Percentiles rank a stretch among this genome's conserved stretches.
Conservation (phyloP, 2,329 filamentous ascomycete species). For the Laburnicola sp. region DNA sequence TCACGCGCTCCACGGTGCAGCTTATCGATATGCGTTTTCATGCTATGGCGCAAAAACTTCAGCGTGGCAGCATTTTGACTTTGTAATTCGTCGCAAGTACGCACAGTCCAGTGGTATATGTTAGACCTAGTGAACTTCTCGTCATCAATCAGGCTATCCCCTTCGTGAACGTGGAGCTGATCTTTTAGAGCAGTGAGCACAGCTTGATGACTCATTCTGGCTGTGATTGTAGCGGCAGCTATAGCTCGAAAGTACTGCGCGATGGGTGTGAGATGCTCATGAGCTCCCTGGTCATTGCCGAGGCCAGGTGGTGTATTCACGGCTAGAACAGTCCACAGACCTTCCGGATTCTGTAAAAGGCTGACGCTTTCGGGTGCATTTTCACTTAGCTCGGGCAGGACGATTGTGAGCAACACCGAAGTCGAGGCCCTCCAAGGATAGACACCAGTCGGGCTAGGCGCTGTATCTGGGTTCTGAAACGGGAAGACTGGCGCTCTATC, state of each 20-base stretch:
- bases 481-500: not conserved
- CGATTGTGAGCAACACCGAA: slow-evolving; percentile 1
- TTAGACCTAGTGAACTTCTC: slow-evolving; percentile 4
- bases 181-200: not conserved
- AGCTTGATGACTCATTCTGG: not conserved
- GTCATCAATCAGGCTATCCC: slow-evolving; percentile 2
- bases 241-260: slow-evolving; percentile 5
- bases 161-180: not conserved
- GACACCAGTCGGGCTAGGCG: not conserved
- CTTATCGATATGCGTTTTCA: not conserved
- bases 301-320: not conserved
- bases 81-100: not conserved
- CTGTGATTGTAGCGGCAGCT: not conserved
- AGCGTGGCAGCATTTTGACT: not conserved
- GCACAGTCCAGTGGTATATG: slow-evolving; percentile 2
- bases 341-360: not conserved
- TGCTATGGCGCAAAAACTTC: not conserved
- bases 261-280: slow-evolving; percentile 5
- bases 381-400: slow-evolving; percentile 1
- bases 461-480: not conserved
- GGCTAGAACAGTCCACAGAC: slow-evolving; percentile 2
- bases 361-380: not conserved
- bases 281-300: not conserved
- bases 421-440: not conserved
- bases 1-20: not conserved